Conservation (phyloP, 2,329 filamentous ascomycete genomes). For the Apiospora sp. region DNA sequence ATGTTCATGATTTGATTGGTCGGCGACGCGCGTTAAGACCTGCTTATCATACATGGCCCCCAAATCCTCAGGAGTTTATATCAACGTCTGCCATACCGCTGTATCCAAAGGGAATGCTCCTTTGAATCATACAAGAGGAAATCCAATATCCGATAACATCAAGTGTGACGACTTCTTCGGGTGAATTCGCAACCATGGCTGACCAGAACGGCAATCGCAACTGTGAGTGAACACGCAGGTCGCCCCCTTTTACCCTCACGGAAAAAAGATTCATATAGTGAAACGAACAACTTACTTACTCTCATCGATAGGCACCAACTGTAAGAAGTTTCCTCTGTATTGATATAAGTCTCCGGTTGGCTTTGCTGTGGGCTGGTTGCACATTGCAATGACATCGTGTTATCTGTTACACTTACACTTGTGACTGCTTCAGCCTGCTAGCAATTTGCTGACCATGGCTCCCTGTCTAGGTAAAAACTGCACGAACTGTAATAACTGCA, state of each 20-base stretch:
- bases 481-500: conserved; percentile 25
- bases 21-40: neutral
- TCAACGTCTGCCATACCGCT: neutral
- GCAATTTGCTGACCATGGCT: neutral
- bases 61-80: neutral
- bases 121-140: no score
- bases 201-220: conserved; percentile 18
- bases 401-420: neutral
- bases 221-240: neutral
- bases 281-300: neutral
- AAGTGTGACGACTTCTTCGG: neutral
- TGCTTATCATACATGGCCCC: conserved; percentile 16
- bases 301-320: neutral
- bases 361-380: neutral
- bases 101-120: neutral
- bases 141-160: neutral
- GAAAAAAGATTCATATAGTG: no score
- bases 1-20: neutral
- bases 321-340: neutral
- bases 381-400: neutral
- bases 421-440: neutral
- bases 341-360: neutral
- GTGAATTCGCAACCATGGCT: neutral
- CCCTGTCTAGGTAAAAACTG: conserved; percentile 25
- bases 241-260: neutral